Evolutionary conservation across 257 asterid genomes (phyloP).

Genomic region (Echites panduratus): DNA sequence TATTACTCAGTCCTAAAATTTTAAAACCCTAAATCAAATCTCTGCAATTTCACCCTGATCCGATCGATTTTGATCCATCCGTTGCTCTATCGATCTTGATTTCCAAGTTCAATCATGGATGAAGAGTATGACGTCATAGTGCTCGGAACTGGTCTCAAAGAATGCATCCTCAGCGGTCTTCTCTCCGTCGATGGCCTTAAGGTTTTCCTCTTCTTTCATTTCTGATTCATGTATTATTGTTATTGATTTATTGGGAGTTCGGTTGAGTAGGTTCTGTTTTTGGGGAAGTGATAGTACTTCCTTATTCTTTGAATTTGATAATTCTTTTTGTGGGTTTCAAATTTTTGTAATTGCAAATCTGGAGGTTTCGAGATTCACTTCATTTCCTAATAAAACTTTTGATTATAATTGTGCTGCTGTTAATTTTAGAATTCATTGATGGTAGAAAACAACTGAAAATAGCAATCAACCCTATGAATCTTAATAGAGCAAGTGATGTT

Average conservation of each 20-base stretch:
- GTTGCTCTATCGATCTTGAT: background rate
- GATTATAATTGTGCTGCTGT: too few relatives aligned
- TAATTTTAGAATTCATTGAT: background rate
- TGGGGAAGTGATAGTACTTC: background rate
- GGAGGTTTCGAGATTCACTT: background rate
- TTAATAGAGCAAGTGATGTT: background rate
- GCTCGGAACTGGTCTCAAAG: slow-evolving; percentile 39
- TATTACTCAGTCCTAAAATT: slow-evolving; percentile 2
- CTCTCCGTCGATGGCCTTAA: slow-evolving; percentile 41
- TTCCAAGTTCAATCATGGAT: slow-evolving; percentile 20
- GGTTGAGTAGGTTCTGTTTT: background rate
- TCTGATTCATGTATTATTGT: background rate
- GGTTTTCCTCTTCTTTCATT: slow-evolving; percentile 11
- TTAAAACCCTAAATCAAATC: slow-evolving; percentile 18
- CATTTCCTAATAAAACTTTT: background rate
- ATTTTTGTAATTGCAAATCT: background rate
- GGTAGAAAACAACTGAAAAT: background rate
- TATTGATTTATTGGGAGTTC: background rate
- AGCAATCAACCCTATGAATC: background rate
- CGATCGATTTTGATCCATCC: slow-evolving; percentile 12
- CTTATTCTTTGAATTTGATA: background rate
- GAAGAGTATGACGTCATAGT: slow-evolving; percentile 40
- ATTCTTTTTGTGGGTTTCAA: background rate
- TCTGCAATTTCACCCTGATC: slow-evolving; percentile 10
- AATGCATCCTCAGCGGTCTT: slow-evolving; percentile 44